A percentile compares a stretch with the other conserved stretches of the same genome.
These are phyloP conservation scores for Dioszegia hungarica DNA, from an alignment of 768 basidiomycete species.

Conservation along the genomic window DNA sequence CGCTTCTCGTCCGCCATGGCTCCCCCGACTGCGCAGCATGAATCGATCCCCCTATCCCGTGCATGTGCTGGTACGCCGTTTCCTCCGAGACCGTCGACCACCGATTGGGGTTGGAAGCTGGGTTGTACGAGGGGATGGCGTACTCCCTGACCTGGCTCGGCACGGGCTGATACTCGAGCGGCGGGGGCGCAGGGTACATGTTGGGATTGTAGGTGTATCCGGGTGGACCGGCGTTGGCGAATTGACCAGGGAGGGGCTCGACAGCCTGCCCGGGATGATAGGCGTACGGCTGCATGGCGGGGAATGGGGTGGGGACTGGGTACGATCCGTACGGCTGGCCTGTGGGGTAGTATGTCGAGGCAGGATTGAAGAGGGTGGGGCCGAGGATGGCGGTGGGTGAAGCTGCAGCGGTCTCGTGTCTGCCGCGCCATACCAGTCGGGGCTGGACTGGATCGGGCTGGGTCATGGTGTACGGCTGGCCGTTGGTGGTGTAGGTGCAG, in stretches of 20 bases:
- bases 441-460: too few species aligned
- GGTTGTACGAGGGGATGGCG: background rate
- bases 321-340: background rate
- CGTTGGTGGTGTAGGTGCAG: background rate
- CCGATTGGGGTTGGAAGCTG: background rate
- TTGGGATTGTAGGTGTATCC: conserved; percentile 30
- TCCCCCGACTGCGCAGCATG: background rate
- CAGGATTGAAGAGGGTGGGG: background rate
- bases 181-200: background rate
- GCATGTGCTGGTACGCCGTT: background rate
- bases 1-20: conserved; percentile 13
- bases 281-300: too few species aligned
- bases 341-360: background rate
- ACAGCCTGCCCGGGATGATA: background rate
- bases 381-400: background rate
- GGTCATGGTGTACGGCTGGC: background rate
- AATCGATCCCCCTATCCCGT: background rate
- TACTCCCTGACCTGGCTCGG: background rate
- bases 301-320: background rate
- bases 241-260: conserved; percentile 27
- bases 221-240: conserved; percentile 44
- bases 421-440: background rate
- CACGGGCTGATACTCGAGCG: background rate
- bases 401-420: background rate
- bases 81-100: conserved; percentile 8